Percentiles rank a stretch among this genome's conserved stretches.
Conservation (phyloP, 2,329 filamentous ascomycete species). For the Colletotrichum tabaci region DNA sequence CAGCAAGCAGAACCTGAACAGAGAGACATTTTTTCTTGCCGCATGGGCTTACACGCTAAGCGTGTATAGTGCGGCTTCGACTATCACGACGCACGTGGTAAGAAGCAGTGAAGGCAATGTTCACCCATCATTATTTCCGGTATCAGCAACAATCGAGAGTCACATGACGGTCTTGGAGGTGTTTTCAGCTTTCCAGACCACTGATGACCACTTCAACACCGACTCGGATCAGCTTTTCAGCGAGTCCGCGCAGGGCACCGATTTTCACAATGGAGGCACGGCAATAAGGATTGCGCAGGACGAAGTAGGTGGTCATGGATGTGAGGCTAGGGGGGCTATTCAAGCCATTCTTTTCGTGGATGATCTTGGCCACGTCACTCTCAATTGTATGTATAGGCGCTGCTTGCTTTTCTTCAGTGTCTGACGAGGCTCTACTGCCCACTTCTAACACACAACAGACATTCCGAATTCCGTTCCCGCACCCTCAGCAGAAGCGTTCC, state of each 20-base stretch:
- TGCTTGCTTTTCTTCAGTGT: neutral
- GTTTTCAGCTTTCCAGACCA: neutral
- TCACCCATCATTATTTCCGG: neutral
- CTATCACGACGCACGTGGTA: neutral
- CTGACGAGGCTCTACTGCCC: neutral
- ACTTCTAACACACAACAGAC: neutral
- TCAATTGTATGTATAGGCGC: neutral
- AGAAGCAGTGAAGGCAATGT: neutral
- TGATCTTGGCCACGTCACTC: neutral
- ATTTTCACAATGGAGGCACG: neutral
- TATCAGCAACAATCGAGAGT: neutral
- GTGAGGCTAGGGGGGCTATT: rapidly evolving
- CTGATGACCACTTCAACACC: neutral
- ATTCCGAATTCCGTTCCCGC: neutral
- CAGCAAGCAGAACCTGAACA: neutral
- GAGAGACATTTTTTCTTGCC: constrained; percentile 7
- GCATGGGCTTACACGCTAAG: constrained; percentile 10
- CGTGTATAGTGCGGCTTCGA: constrained; percentile 4
- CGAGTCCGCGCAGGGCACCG: neutral
- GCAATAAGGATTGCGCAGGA: neutral
- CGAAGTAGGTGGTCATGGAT: neutral
- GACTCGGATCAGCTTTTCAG: neutral
- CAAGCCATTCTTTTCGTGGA: neutral
- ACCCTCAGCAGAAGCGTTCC: neutral
- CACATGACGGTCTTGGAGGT: constrained; percentile 1